phyloP scores from a whole-genome alignment of 345 rosid species.

The Lepidium aucheri region DNA sequence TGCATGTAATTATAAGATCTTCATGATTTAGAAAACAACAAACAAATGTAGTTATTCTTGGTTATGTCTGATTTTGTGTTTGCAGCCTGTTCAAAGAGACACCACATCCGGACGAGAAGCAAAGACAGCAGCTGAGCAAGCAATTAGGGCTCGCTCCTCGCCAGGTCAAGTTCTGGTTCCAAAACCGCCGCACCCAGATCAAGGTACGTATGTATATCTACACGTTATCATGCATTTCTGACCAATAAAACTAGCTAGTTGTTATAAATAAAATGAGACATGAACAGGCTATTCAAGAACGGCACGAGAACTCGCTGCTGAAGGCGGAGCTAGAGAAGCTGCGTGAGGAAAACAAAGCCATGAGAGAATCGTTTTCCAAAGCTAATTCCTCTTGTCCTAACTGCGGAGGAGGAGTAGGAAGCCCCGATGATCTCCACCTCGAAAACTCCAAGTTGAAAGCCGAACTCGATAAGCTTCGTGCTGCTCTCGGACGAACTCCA shows the following conservation, averaged over 20 bases:
- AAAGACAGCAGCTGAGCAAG: constrained; percentile 89
- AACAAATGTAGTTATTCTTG: neutral
- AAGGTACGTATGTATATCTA: constrained; percentile 37
- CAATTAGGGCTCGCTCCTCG: constrained; percentile 91
- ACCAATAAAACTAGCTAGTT: neutral
- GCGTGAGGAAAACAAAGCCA: constrained; percentile 70
- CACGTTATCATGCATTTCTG: neutral
- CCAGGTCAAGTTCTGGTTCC: constrained; percentile 99
- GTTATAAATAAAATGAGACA: neutral
- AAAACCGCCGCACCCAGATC: constrained; percentile 94
- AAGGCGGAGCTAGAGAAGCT: constrained; percentile 84
- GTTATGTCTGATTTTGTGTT: neutral
- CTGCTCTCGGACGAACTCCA: constrained; percentile 46
- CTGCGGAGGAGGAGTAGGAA: constrained; percentile 76
- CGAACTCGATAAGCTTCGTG: constrained; percentile 79
- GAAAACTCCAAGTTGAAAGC: constrained; percentile 88
- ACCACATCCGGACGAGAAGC: constrained; percentile 98
- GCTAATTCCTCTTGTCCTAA: constrained; percentile 56
- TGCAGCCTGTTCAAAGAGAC: constrained; percentile 89
- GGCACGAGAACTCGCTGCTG: constrained; percentile 85
- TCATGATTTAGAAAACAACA: neutral
- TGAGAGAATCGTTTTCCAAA: constrained; percentile 73
- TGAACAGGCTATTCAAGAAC: constrained; percentile 82
- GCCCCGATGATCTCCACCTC: constrained; percentile 56
- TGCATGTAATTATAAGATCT: neutral